phyloP scores from a whole-genome alignment of 2,329 filamentous ascomycete genomes.

The Chrysoporthe cubensis region DNA sequence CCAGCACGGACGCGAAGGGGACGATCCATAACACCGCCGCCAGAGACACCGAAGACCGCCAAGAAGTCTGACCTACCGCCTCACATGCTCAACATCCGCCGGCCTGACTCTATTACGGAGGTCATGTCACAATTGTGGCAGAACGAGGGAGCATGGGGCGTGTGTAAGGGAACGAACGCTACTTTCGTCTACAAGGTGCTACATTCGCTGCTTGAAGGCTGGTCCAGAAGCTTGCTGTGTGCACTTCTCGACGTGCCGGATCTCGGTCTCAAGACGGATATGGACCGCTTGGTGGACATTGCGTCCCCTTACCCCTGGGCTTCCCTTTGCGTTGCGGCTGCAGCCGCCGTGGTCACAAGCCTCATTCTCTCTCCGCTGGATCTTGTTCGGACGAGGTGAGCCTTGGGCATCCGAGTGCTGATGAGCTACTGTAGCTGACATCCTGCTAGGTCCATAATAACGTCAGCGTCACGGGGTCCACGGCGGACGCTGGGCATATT shows the following conservation, averaged over 20 bases:
- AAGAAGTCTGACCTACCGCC: conserved; percentile 42
- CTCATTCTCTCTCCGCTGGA: conserved; percentile 86
- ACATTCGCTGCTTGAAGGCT: conserved; percentile 85
- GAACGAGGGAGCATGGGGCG: conserved; percentile 85
- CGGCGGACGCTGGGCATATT: conserved; percentile 80
- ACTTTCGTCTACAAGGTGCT: conserved; percentile 91
- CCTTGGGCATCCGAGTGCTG: conserved; percentile 32
- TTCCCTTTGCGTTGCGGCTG: conserved; percentile 73
- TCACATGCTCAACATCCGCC: conserved; percentile 72
- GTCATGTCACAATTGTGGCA: conserved; percentile 87
- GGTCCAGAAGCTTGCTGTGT: conserved; percentile 87
- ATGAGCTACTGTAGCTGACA: conserved; percentile 35
- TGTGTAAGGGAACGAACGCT: conserved; percentile 93
- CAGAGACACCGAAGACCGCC: conserved; percentile 40
- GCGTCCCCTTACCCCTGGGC: conserved; percentile 82
- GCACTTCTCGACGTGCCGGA: conserved; percentile 91
- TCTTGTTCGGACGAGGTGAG: conserved; percentile 76
- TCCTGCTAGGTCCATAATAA: conserved; percentile 73
- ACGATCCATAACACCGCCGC: conserved; percentile 38
- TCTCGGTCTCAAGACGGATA: conserved; percentile 72
- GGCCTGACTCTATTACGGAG: conserved; percentile 80
- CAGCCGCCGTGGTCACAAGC: conserved; percentile 71
- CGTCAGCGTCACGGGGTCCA: conserved; percentile 73
- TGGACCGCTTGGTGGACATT: conserved; percentile 73
- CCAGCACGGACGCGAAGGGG: conserved; percentile 42